Evolutionary conservation across 1,284 basidiomycete species (phyloP).

Genomic region (Moesziomyces sp.): DNA sequence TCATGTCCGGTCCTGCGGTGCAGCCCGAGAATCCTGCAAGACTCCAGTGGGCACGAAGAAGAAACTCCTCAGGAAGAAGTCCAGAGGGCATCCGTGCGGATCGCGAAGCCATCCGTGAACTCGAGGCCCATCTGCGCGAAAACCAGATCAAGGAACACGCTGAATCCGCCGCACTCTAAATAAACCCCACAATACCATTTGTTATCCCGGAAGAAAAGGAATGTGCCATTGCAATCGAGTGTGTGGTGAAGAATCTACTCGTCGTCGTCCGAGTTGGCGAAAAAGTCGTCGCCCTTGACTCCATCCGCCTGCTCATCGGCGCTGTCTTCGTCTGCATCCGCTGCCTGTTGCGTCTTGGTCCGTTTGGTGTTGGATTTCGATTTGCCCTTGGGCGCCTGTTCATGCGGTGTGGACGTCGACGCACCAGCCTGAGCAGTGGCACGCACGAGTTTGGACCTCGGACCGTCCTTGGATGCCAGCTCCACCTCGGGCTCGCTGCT

Average conservation of each 20-base stretch:
- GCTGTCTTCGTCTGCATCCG: slow-evolving; percentile 7
- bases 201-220: too few relatives aligned
- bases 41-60: slow-evolving; percentile 30
- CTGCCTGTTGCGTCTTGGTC: slow-evolving; percentile 1
- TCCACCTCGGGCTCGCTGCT: slow-evolving; percentile 52
- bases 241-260: neutral
- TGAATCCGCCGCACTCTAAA: slow-evolving; percentile 5
- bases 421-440: neutral
- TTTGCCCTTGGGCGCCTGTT: slow-evolving; percentile 27
- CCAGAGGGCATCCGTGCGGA: slow-evolving; percentile 47
- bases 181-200: too few relatives aligned
- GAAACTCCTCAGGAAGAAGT: slow-evolving; percentile 38
- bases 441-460: slow-evolving; percentile 14
- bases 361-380: slow-evolving; percentile 25
- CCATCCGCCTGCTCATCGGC: slow-evolving; percentile 9
- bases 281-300: slow-evolving; percentile 51
- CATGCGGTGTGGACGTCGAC: slow-evolving; percentile 13
- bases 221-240: neutral
- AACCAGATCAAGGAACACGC: slow-evolving; percentile 29
- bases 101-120: slow-evolving; percentile 33
- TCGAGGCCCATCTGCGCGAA: slow-evolving; percentile 34
- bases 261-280: slow-evolving; percentile 43
- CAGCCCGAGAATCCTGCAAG: neutral
- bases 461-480: slow-evolving; percentile 27
- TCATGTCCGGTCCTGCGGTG: slow-evolving; percentile 9